Evolutionary conservation across 331 rosid species (phyloP), one percentile per base, ranked within the genome.

Genomic region (Rosa hybrid): DNA sequence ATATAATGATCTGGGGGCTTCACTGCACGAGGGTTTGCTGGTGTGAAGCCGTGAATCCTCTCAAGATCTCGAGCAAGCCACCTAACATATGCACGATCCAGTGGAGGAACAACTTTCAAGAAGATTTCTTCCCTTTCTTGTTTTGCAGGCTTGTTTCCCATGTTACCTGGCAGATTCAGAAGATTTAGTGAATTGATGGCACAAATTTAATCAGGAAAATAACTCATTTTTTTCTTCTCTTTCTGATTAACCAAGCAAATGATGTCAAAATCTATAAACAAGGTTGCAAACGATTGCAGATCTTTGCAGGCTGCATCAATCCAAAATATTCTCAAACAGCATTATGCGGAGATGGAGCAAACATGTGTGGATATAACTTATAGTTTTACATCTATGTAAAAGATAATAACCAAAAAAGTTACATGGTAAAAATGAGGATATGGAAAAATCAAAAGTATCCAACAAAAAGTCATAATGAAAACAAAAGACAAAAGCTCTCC

Each of bases 101-200:
- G 27, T 3, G 94, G 97, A 74, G 96, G 94, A 27, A 62, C 86
- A 50, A 90, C 69, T 86, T 92, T 92, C 86, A 90, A 75, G 3
- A 83, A 72, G 13, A 86, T 46, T 50, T 75, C 84, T 48, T 85
- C 90, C 49, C 89, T 83, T 74, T 16, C 72, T 84, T 80, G 91
- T 86, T 89, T 92, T 44, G 38, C 94, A 10, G 83, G 76, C 59
- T 78, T 83, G 89, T 92, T 92, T 83, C 96, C 97, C 97, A 90
- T 92, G 86, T 72, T 76, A 45, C 68, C 38, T 21, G 50, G 38
- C 44, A 7, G 46, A 51, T 78, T 23, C 69, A 62, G 49, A 78
- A 68, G 79, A 78, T 78, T 77, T 72, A 64, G 78, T 83, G 48
- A 74, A 60, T 27, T 50, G 17, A 38, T 48, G 42, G 67, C 77